Evolutionary conservation across 2,329 filamentous ascomycete genomes (phyloP).

Genomic region (Ophiocordyceps australis): DNA sequence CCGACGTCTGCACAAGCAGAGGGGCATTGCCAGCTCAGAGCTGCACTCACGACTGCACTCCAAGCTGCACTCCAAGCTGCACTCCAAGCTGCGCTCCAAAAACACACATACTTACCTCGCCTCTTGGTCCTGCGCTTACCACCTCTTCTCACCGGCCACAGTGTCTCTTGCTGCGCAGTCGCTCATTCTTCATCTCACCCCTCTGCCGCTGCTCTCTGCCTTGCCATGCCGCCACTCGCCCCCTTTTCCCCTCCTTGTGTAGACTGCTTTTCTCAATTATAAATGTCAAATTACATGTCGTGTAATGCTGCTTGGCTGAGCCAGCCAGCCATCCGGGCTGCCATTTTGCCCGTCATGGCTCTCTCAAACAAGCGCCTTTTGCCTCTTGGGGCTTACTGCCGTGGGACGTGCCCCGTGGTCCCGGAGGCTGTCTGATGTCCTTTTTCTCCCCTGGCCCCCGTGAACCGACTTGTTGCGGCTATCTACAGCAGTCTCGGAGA

Average conservation of each 20-base stretch:
- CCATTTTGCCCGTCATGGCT: not conserved
- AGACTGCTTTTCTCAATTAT: not conserved
- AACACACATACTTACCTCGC: not conserved
- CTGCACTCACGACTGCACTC: not conserved
- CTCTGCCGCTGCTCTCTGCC: not conserved
- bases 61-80: not conserved
- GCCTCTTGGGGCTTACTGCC: too few relatives aligned
- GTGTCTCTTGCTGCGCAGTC: not conserved
- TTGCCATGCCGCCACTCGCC: not conserved
- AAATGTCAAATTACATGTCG: not conserved
- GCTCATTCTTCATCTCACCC: not conserved
- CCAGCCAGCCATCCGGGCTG: too few relatives aligned
- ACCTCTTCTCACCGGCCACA: not conserved
- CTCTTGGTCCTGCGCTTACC: not conserved
- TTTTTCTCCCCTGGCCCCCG: too few relatives aligned
- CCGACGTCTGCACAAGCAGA: constrained; percentile 12
- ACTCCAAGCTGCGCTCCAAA: too few relatives aligned
- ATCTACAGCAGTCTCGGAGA: too few relatives aligned
- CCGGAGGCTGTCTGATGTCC: too few relatives aligned
- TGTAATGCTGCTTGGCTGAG: too few relatives aligned
- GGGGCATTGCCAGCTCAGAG: constrained; percentile 11
- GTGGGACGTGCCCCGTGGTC: too few relatives aligned
- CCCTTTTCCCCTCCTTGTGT: not conserved
- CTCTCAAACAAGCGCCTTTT: not conserved
- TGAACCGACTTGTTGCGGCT: too few relatives aligned